Evolutionary conservation across 805 yeast species (phyloP).

Genomic region (Candida sithepensis): DNA sequence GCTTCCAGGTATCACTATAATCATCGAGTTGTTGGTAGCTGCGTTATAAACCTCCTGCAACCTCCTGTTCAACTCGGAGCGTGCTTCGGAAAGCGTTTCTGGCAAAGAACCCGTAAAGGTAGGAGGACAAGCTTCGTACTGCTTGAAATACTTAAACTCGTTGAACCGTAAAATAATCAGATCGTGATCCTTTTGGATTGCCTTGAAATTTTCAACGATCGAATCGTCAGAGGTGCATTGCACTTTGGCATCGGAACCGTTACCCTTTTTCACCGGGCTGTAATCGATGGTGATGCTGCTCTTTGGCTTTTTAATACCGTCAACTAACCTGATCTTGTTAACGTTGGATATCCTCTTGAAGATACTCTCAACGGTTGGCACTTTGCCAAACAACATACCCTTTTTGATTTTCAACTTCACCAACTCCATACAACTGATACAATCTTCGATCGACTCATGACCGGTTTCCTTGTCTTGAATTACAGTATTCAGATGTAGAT

Average conservation of each 20-base stretch:
- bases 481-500: constrained; percentile 45
- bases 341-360: constrained; percentile 34
- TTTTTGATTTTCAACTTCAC: constrained; percentile 64
- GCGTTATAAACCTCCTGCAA: constrained; percentile 45
- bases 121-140: background rate
- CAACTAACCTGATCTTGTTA: constrained; percentile 19
- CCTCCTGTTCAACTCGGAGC: constrained; percentile 38
- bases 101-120: background rate
- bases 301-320: constrained; percentile 26
- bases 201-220: constrained; percentile 39
- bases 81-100: constrained; percentile 15
- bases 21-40: constrained; percentile 55
- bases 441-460: constrained; percentile 87
- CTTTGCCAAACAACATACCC: constrained; percentile 64
- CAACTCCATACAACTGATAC: constrained; percentile 73
- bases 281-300: constrained; percentile 25
- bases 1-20: constrained; percentile 60
- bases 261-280: constrained; percentile 5
- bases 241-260: constrained; percentile 27
- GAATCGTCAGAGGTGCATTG: constrained; percentile 60
- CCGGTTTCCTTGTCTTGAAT: constrained; percentile 71
- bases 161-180: constrained; percentile 53
- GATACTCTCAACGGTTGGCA: constrained; percentile 38
- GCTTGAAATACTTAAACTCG: constrained; percentile 49
- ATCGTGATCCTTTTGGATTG: constrained; percentile 38